Percentiles rank a stretch among this genome's conserved stretches.
These are phyloP conservation scores for Boletus tylopilopsis DNA, from an alignment of 768 basidiomycete species.

Conservation along the genomic window DNA sequence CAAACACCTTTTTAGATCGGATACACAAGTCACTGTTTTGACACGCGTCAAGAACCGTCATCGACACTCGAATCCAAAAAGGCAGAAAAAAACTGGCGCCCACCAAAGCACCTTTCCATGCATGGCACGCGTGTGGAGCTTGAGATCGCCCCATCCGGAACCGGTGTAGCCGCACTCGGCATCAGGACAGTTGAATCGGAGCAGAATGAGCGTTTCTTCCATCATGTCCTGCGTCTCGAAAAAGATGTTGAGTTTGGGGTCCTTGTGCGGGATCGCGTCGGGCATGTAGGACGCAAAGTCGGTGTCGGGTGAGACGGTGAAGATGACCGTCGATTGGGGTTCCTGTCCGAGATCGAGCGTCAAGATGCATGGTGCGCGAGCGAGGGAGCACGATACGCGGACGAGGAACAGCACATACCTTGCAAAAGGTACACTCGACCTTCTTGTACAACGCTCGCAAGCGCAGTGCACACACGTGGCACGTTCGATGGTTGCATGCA, in stretches of 20 bases:
- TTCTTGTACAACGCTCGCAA: slow-evolving; percentile 93
- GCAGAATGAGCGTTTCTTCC: slow-evolving; percentile 87
- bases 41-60: background rate
- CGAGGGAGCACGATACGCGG: background rate
- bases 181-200: slow-evolving; percentile 94
- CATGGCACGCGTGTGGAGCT: slow-evolving; percentile 70
- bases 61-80: background rate
- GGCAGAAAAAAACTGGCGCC: background rate
- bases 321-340: slow-evolving; percentile 69
- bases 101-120: slow-evolving; percentile 85
- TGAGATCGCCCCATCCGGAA: slow-evolving; percentile 87
- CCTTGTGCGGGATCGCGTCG: slow-evolving; percentile 58
- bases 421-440: slow-evolving; percentile 92
- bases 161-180: slow-evolving; percentile 78
- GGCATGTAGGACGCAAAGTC: slow-evolving; percentile 57
- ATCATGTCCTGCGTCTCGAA: slow-evolving; percentile 94
- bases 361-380: background rate
- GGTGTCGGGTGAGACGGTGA: slow-evolving; percentile 62
- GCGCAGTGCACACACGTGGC: slow-evolving; percentile 89
- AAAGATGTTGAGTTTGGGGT: slow-evolving; percentile 67
- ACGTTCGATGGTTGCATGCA: slow-evolving; percentile 91
- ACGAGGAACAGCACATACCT: slow-evolving; percentile 43
- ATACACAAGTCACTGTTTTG: slow-evolving; percentile 78
- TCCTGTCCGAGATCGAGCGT: slow-evolving; percentile 42
- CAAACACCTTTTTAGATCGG: slow-evolving; percentile 87